These are phyloP conservation scores for Hysterangium stoloniferum DNA, from an alignment of 768 basidiomycete species.

Conservation along the genomic window DNA sequence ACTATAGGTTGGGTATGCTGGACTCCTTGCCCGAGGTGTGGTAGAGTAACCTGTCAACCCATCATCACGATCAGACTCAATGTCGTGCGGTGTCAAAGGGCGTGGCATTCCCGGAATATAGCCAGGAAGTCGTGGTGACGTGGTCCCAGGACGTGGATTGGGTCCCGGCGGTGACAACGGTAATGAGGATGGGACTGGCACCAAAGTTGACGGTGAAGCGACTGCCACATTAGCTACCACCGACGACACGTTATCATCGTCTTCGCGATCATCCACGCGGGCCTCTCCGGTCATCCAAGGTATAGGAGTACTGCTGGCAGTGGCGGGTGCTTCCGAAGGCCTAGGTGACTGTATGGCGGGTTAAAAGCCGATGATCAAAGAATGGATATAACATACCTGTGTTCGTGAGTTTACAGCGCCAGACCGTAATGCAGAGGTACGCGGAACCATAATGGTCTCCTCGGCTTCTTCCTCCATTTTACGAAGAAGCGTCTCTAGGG, in stretches of 20 bases:
- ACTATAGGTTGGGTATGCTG: constrained; percentile 28
- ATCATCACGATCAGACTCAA: constrained; percentile 58
- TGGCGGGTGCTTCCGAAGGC: constrained; percentile 1
- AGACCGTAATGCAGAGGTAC: constrained; percentile 9
- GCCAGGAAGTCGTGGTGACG: constrained; percentile 60
- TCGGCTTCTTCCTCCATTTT: constrained; percentile 65
- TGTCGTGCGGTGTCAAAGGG: constrained; percentile 82
- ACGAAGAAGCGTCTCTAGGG: constrained; percentile 66
- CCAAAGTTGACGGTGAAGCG: not conserved
- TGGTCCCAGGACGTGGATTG: constrained; percentile 39
- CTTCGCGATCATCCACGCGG: constrained; percentile 9
- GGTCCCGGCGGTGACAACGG: constrained; percentile 50
- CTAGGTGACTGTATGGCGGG: constrained; percentile 3
- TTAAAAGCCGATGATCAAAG: not conserved
- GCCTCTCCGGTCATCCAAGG: constrained; percentile 12
- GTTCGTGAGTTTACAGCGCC: constrained; percentile 3
- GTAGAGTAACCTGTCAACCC: constrained; percentile 56
- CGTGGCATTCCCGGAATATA: constrained; percentile 88
- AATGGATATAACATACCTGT: constrained; percentile 2
- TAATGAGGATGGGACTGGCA: constrained; percentile 7
- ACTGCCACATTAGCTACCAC: not conserved
- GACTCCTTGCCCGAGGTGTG: constrained; percentile 57
- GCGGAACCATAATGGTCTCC: constrained; percentile 15
- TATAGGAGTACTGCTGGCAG: constrained; percentile 7
- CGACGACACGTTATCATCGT: not conserved